phyloP scores from a whole-genome alignment of 495 filamentous ascomycete genomes.

The Lepidopterella palustris region DNA sequence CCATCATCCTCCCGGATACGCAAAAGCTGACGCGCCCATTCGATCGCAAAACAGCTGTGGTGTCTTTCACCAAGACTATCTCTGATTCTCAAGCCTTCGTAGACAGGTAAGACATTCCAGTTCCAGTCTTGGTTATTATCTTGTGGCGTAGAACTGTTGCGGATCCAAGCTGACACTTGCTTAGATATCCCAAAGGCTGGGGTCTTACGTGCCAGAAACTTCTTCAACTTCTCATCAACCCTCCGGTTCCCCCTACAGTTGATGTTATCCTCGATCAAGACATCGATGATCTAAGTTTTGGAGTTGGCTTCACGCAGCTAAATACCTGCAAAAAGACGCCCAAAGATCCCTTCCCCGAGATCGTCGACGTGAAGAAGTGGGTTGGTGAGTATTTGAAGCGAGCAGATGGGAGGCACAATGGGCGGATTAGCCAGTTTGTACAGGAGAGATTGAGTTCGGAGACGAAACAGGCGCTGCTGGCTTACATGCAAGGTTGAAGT shows the following conservation, averaged over 20 bases:
- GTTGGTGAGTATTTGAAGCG: slow-evolving; percentile 64
- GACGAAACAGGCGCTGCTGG: slow-evolving; percentile 47
- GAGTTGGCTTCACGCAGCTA: slow-evolving; percentile 83
- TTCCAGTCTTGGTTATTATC: not conserved
- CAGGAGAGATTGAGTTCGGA: slow-evolving; percentile 53
- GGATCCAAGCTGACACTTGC: not conserved
- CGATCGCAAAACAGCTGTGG: slow-evolving; percentile 88
- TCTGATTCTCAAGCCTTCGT: slow-evolving; percentile 76
- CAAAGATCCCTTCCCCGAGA: slow-evolving; percentile 74
- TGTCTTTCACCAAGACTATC: slow-evolving; percentile 85
- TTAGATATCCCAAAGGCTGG: slow-evolving; percentile 72
- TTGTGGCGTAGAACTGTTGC: no score
- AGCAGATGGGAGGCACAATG: slow-evolving; percentile 50
- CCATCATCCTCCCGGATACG: slow-evolving; percentile 79
- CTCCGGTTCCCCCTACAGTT: slow-evolving; percentile 57
- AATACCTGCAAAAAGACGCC: slow-evolving; percentile 70
- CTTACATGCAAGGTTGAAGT: slow-evolving; percentile 44
- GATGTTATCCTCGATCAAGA: slow-evolving; percentile 77
- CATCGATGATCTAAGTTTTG: slow-evolving; percentile 90
- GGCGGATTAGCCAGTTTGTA: slow-evolving; percentile 51
- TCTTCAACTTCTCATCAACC: slow-evolving; percentile 80
- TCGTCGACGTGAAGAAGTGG: slow-evolving; percentile 72
- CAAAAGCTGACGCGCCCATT: slow-evolving; percentile 75
- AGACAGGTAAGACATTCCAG: slow-evolving; percentile 43
- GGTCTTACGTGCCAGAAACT: slow-evolving; percentile 76